These are phyloP conservation scores for Neoscytalidium dimidiatum DNA, from an alignment of 2,329 filamentous ascomycete genomes.

Conservation along the genomic window DNA sequence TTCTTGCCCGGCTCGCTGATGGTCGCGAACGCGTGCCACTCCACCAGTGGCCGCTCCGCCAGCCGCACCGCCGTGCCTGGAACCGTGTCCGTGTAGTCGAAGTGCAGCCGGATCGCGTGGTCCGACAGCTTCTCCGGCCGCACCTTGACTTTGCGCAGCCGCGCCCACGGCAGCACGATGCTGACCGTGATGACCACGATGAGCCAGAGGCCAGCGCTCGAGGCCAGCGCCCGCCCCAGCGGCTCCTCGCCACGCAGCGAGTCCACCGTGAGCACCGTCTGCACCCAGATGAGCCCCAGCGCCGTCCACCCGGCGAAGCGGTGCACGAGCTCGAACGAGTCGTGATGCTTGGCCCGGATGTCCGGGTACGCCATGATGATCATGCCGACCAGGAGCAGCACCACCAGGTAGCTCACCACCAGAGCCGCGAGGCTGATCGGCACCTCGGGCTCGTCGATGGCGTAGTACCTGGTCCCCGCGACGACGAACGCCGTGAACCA, in stretches of 20 bases:
- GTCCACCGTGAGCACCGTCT: conserved; percentile 19
- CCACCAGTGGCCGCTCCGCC: conserved; percentile 27
- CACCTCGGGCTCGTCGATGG: conserved; percentile 10
- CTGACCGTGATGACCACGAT: conserved; percentile 65
- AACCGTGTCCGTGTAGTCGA: conserved; percentile 21
- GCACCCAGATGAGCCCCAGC: conserved; percentile 36
- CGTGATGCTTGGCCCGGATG: conserved; percentile 30
- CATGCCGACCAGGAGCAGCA: conserved; percentile 28
- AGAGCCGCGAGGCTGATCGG: conserved; percentile 24
- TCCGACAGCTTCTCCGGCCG: conserved; percentile 67
- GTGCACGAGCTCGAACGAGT: conserved; percentile 37
- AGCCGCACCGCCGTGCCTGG: conserved; percentile 12
- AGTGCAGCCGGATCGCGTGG: conserved; percentile 70
- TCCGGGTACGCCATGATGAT: conserved; percentile 29
- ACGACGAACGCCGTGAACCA: conserved; percentile 46
- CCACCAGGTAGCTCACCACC: conserved; percentile 27
- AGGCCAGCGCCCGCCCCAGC: conserved; percentile 44
- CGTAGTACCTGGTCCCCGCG: conserved; percentile 31
- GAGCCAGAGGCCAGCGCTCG: conserved; percentile 66
- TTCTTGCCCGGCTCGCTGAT: conserved; percentile 33
- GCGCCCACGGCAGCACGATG: conserved; percentile 72
- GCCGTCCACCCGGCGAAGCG: conserved; percentile 37
- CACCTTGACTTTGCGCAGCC: conserved; percentile 68
- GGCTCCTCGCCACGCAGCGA: conserved; percentile 27
- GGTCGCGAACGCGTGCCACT: conserved; percentile 42